Evolutionary conservation across 768 basidiomycete genomes (phyloP), one percentile per base, ranked within the genome.

Genomic region (Tricholoma furcatifolium): DNA sequence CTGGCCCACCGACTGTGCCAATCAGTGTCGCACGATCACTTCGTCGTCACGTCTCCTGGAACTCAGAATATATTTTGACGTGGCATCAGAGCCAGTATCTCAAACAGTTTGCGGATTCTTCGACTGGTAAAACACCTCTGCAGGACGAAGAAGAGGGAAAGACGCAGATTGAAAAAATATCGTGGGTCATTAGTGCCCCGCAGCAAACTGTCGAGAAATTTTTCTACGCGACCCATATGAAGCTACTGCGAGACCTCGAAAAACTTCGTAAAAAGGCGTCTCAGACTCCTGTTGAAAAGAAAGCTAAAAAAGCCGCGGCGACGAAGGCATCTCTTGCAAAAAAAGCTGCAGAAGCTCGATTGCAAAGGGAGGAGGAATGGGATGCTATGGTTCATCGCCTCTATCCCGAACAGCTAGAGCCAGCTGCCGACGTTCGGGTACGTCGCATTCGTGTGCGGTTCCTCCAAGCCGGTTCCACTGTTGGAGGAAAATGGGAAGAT

Each of bases 81-180:
- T 83, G 80, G 78, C 78, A 82, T 62, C 90, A 92, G 65, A 79
- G 72, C 36, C 79, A 80, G 50, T 91, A 84, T 67, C 68, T 92
- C 56, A 74, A 73, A 38, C 76, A 74, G 50, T 80, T 76, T 49
- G 65, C 81, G 12, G 74, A 82, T 51, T 57, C 64, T 17, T 55
- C 66, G 4, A 73, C 71, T 1, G 75, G 69, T 10, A 59, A 64
- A 11, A 83, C 79, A 0, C 78, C 83, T 3, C 62, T 85, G 30
- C 73, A 83, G 51, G 72, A 78, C 43, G 65, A 70, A 20, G 77
- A 82, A 40, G 70, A 65, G 20, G 64, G 72, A 4, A 69, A 67
- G 10, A 60, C 59, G 27, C 68, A 70, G 47, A 59, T 88, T 21
- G 60, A 69, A 11, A 78, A 71, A 47, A 73, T 88, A 21, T 75